phyloP scores from a whole-genome alignment of 2,329 filamentous ascomycete species.

The Calonectria ilicicola region DNA sequence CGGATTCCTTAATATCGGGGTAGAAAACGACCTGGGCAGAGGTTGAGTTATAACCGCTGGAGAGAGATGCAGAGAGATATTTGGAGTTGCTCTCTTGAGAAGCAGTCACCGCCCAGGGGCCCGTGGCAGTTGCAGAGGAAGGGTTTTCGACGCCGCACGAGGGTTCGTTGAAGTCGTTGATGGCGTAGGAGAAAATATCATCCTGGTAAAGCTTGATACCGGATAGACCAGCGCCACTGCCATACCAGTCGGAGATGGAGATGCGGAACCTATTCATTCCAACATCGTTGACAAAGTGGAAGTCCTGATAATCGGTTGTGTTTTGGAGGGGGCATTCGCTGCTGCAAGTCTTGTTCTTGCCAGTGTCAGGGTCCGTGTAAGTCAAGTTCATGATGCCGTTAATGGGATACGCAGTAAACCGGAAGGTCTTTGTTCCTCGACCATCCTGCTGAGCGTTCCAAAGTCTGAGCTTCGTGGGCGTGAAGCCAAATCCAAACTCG shows the following conservation, averaged over 20 bases:
- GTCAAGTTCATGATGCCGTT: conserved; percentile 97
- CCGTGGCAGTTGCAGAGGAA: conserved; percentile 77
- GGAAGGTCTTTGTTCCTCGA: conserved; percentile 88
- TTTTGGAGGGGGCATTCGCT: conserved; percentile 86
- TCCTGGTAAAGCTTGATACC: conserved; percentile 91
- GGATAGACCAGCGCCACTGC: conserved; percentile 83
- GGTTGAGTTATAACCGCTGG: conserved; percentile 65
- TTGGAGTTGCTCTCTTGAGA: conserved; percentile 78
- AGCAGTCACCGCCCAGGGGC: conserved; percentile 78
- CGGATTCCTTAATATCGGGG: conserved; percentile 88
- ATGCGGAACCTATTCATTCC: conserved; percentile 90
- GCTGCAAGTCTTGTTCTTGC: conserved; percentile 79
- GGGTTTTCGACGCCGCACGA: conserved; percentile 73
- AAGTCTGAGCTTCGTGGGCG: conserved; percentile 86
- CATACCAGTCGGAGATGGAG: conserved; percentile 90
- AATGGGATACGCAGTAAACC: conserved; percentile 86
- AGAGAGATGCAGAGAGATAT: conserved; percentile 79
- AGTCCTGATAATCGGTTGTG: conserved; percentile 83
- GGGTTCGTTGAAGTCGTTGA: conserved; percentile 90
- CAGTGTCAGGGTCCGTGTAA: conserved; percentile 81
- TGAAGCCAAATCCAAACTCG: conserved; percentile 84
- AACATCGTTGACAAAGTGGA: conserved; percentile 87
- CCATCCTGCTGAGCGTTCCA: conserved; percentile 89
- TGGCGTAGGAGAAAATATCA: conserved; percentile 86
- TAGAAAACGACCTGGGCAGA: conserved; percentile 80